phyloP scores from a whole-genome alignment of 257 asterid species.

The Solanum sitiens region DNA sequence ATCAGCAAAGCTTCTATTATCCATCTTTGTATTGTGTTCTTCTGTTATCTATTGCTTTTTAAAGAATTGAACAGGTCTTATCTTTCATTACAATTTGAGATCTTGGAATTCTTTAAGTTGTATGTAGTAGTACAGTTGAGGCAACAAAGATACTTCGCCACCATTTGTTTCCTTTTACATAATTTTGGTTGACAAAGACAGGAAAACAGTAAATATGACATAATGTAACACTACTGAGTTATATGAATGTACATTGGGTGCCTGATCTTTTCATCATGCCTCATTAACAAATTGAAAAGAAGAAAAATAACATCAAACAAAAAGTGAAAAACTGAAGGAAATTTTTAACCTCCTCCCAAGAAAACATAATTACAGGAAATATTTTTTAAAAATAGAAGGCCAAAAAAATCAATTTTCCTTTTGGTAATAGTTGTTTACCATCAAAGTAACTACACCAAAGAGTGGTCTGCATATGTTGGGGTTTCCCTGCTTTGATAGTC shows the following conservation, averaged over 20 bases:
- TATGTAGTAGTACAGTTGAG: not conserved
- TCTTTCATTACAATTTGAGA: not conserved
- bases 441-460: slow-evolving; percentile 41
- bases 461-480: slow-evolving; percentile 21
- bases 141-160: not conserved
- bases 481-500: slow-evolving; percentile 47
- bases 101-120: not conserved
- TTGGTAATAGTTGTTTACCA: slow-evolving; percentile 2
- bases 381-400: not conserved
- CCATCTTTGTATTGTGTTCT: not conserved
- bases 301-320: not conserved
- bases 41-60: not conserved
- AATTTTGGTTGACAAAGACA: not conserved
- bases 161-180: not conserved
- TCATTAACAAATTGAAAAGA: not conserved
- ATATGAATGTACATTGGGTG: not conserved
- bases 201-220: not conserved
- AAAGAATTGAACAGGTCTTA: not conserved
- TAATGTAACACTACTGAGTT: not conserved
- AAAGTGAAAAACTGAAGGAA: not conserved
- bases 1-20: not conserved
- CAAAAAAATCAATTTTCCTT: slow-evolving; percentile 8
- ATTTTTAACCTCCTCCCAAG: not conserved
- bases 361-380: not conserved
- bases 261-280: not conserved